Conservation (phyloP, 345 rosid genomes). For the Ricinus communis region DNA sequence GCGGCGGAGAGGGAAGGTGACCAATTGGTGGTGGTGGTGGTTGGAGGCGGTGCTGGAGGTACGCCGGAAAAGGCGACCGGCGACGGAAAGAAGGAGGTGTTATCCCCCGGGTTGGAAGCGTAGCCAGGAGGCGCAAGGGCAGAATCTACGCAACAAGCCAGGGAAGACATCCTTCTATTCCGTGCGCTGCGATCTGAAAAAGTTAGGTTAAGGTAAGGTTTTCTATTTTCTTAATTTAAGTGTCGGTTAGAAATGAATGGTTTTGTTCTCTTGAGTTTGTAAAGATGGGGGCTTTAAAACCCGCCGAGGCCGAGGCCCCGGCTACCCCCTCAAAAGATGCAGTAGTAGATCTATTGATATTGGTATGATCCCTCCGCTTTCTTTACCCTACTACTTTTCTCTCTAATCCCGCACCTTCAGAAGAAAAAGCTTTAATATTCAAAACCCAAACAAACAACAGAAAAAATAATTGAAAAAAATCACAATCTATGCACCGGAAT, state of each 20-base stretch:
- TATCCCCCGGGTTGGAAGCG: slow-evolving; percentile 50
- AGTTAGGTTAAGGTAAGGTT: not conserved
- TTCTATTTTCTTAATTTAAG: too few species aligned
- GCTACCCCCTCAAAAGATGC: slow-evolving; percentile 98
- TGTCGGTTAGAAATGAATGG: too few species aligned
- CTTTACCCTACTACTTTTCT: slow-evolving; percentile 35
- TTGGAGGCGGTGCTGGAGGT: slow-evolving; percentile 25
- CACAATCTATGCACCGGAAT: slow-evolving; percentile 22
- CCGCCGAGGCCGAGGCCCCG: slow-evolving; percentile 99
- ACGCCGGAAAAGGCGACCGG: slow-evolving; percentile 34
- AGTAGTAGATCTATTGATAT: slow-evolving; percentile 51
- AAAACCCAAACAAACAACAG: too few species aligned
- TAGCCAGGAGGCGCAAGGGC: slow-evolving; percentile 63
- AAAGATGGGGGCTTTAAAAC: slow-evolving; percentile 83
- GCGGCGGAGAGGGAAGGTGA: slow-evolving; percentile 62
- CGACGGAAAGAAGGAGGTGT: slow-evolving; percentile 38
- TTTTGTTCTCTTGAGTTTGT: slow-evolving; percentile 38
- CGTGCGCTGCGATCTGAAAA: slow-evolving; percentile 22
- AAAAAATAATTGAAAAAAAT: not conserved
- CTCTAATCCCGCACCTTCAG: slow-evolving; percentile 49
- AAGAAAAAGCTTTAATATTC: slow-evolving; percentile 7
- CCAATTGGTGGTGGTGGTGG: slow-evolving; percentile 48
- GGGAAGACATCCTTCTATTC: slow-evolving; percentile 72
- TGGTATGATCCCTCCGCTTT: slow-evolving; percentile 38
- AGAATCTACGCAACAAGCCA: slow-evolving; percentile 77